Evolutionary conservation across 2,329 filamentous ascomycete species (phyloP).

Genomic region (Teratosphaeria epicoccoides): DNA sequence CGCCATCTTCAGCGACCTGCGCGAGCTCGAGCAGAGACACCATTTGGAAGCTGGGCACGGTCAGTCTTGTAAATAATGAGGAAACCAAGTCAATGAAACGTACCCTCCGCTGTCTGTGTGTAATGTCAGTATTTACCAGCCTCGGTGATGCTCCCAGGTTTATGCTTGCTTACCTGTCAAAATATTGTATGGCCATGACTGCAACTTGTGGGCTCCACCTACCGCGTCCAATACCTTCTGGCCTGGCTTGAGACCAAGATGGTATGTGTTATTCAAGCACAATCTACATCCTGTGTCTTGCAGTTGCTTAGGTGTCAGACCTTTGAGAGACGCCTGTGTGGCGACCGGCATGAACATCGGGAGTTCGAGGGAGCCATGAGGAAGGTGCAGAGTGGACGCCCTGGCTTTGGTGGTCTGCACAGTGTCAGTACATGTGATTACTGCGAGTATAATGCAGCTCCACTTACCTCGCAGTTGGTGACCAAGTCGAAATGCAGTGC

Average conservation of each 20-base stretch:
- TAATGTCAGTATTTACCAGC: slow-evolving; percentile 2
- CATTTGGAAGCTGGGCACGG: slow-evolving; percentile 76
- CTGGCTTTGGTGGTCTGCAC: slow-evolving; percentile 82
- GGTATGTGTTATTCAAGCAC: slow-evolving; percentile 97
- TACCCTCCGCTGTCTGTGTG: slow-evolving; percentile 32
- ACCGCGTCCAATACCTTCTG: slow-evolving; percentile 78
- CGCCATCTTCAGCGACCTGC: slow-evolving; percentile 88
- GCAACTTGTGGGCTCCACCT: slow-evolving; percentile 86
- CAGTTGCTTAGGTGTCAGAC: slow-evolving; percentile 81
- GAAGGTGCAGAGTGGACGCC: slow-evolving; percentile 75
- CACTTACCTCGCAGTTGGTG: slow-evolving; percentile 66
- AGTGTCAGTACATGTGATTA: slow-evolving; percentile 7
- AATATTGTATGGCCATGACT: slow-evolving; percentile 92
- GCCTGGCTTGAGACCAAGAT: slow-evolving; percentile 87
- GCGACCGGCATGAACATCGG: slow-evolving; percentile 98
- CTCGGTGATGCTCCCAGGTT: background rate
- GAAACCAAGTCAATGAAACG: no score
- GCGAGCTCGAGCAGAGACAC: slow-evolving; percentile 89
- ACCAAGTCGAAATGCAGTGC: slow-evolving; percentile 71
- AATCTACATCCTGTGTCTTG: slow-evolving; percentile 80
- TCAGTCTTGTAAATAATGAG: background rate
- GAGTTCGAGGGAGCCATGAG: slow-evolving; percentile 81
- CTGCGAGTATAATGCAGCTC: background rate
- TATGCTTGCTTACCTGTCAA: slow-evolving; percentile 50
- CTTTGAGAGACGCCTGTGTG: slow-evolving; percentile 91